These are phyloP conservation scores for Sugiyamaella americana DNA, from an alignment of 805 yeast species.

Conservation along the genomic window DNA sequence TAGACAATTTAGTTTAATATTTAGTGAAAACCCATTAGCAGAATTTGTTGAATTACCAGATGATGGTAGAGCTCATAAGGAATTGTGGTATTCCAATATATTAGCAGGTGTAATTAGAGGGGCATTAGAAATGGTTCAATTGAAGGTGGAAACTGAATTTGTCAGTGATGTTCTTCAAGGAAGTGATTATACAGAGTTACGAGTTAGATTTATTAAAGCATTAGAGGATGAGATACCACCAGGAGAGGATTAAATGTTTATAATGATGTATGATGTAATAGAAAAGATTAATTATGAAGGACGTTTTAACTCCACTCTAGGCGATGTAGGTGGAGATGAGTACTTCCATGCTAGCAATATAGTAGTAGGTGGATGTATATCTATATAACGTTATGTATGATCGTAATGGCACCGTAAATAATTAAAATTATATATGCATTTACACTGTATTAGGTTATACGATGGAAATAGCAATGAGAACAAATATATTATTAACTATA, in stretches of 20 bases:
- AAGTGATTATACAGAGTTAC: conserved; percentile 71
- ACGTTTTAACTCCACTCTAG: no score
- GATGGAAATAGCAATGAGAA: no score
- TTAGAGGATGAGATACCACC: conserved; percentile 94
- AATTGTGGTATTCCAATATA: conserved; percentile 89
- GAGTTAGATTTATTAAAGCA: conserved; percentile 61
- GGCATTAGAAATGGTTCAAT: conserved; percentile 86
- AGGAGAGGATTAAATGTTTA: conserved; percentile 63
- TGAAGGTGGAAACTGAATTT: conserved; percentile 79
- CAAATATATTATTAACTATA: no score
- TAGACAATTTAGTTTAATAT: conserved; percentile 63
- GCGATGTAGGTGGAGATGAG: no score
- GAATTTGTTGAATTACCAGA: conserved; percentile 93
- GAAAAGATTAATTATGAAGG: no score
- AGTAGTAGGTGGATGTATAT: no score
- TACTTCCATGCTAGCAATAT: no score
- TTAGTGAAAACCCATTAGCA: conserved; percentile 83
- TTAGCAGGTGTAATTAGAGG: conserved; percentile 87
- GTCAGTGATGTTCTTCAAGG: conserved; percentile 79
- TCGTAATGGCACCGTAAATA: no score
- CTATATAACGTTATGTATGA: no score
- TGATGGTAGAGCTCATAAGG: conserved; percentile 60
- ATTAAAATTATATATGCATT: no score
- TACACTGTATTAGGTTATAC: no score
- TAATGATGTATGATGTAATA: no score